Percentiles rank a stretch among this genome's conserved stretches.
phyloP scores from a whole-genome alignment of 768 basidiomycete species.

The Exsudoporus frostii region DNA sequence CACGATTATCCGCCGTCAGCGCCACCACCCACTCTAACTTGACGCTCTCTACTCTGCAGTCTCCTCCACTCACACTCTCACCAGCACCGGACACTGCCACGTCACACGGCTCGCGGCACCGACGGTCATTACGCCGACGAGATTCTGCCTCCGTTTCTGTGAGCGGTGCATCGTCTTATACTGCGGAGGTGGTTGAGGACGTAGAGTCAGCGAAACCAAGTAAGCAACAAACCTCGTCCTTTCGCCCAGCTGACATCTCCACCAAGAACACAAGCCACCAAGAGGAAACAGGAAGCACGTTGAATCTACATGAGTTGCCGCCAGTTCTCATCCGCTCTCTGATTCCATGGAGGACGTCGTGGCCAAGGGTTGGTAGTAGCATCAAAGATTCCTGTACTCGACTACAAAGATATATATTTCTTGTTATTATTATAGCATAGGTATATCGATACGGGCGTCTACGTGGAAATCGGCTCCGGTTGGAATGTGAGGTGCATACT shows the following conservation, averaged over 20 bases:
- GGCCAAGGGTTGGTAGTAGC: constrained; percentile 2
- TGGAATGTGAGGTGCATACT: background rate
- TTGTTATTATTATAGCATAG: constrained; percentile 21
- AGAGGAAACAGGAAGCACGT: constrained; percentile 22
- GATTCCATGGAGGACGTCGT: background rate
- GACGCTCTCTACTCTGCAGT: constrained; percentile 19
- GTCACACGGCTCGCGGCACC: constrained; percentile 26
- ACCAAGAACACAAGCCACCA: constrained; percentile 22
- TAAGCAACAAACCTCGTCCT: constrained; percentile 13
- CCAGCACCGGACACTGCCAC: constrained; percentile 21
- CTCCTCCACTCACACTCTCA: constrained; percentile 18
- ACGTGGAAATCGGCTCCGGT: background rate
- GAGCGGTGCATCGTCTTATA: constrained; percentile 31
- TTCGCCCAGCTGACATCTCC: background rate
- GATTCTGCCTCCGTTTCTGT: constrained; percentile 31
- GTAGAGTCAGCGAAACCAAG: constrained; percentile 26
- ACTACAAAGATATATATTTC: constrained; percentile 22
- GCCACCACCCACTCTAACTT: constrained; percentile 22
- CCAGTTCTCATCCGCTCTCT: background rate
- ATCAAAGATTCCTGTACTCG: constrained; percentile 18
- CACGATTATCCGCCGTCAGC: constrained; percentile 31
- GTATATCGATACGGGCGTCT: constrained; percentile 3
- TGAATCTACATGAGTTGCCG: constrained; percentile 14
- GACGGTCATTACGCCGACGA: constrained; percentile 26
- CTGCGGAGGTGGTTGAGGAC: constrained; percentile 28